A percentile compares a stretch with the other conserved stretches of the same genome.
Evolutionary conservation across 1,139 yeast genomes (phyloP).

Genomic region (Pichia sp.): DNA sequence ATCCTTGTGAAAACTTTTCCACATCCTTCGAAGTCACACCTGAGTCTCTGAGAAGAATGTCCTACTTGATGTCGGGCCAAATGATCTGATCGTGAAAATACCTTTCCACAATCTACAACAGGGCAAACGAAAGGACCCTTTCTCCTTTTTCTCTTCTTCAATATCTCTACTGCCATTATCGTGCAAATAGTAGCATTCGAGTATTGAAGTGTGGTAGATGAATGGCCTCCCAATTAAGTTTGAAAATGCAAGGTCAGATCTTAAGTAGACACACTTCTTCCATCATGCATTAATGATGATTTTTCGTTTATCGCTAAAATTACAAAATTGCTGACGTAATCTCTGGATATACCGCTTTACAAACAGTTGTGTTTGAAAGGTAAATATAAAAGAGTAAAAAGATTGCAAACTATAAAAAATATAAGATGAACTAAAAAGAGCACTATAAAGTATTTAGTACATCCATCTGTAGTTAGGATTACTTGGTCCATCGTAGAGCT

Average conservation of each 20-base stretch:
- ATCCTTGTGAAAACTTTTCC: conserved; percentile 29
- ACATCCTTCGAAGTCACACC: conserved; percentile 40
- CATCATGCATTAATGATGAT: not conserved
- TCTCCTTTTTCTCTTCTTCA: conserved; percentile 15
- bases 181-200: not conserved
- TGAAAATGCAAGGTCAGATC: too few species aligned
- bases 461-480: conserved; percentile 49
- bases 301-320: not conserved
- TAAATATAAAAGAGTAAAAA: too few species aligned
- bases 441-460: conserved; percentile 29
- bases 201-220: too few species aligned
- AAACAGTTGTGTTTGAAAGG: too few species aligned
- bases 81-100: conserved; percentile 51
- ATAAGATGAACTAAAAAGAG: not conserved
- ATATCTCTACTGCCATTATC: not conserved
- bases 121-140: conserved; percentile 41
- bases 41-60: conserved; percentile 27
- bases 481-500: conserved; percentile 42
- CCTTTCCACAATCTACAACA: conserved; percentile 54
- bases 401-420: not conserved
- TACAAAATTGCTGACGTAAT: not conserved
- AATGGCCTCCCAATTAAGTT: too few species aligned
- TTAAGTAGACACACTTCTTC: not conserved
- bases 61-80: conserved; percentile 37
- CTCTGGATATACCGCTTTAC: not conserved